phyloP scores from a whole-genome alignment of 768 basidiomycete genomes.

The Termitomyces sp. region DNA sequence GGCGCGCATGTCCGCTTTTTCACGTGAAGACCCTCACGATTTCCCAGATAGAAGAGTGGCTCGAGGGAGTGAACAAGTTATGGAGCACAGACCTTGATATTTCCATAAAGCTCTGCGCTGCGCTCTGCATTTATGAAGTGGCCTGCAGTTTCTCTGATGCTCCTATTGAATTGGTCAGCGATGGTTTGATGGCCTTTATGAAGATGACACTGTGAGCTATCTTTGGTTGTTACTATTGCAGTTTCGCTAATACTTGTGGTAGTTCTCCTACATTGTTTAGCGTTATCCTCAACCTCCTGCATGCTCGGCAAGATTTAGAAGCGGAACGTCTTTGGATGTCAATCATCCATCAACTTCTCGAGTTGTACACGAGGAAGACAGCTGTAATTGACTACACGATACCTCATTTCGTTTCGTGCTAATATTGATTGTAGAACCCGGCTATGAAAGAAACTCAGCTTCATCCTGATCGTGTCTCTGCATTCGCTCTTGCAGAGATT shows the following conservation, averaged over 20 bases:
- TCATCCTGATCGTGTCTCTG: conserved; percentile 47
- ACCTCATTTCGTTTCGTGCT: not conserved
- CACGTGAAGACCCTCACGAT: conserved; percentile 39
- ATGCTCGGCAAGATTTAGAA: conserved; percentile 53
- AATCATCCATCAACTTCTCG: conserved; percentile 54
- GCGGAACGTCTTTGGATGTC: conserved; percentile 64
- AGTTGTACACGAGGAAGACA: conserved; percentile 43
- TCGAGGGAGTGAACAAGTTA: conserved; percentile 39
- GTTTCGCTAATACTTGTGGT: conserved; percentile 6
- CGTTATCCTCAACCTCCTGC: conserved; percentile 51
- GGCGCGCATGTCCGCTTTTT: conserved; percentile 53
- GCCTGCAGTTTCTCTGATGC: conserved; percentile 39
- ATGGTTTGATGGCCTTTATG: conserved; percentile 33
- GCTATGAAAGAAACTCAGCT: conserved; percentile 46
- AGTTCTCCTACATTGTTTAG: conserved; percentile 42
- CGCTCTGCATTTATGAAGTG: conserved; percentile 41
- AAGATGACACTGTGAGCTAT: conserved; percentile 39
- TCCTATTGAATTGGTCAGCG: conserved; percentile 26
- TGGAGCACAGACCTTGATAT: conserved; percentile 63
- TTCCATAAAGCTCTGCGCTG: conserved; percentile 57
- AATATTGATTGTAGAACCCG: conserved; percentile 3
- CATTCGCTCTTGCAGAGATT: conserved; percentile 66
- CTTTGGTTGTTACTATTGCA: not conserved
- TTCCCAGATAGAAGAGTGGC: conserved; percentile 40
- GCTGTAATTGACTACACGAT: conserved; percentile 29